Conservation (phyloP, 208 protist species). For the Spironucleus salmonicida region DNA sequence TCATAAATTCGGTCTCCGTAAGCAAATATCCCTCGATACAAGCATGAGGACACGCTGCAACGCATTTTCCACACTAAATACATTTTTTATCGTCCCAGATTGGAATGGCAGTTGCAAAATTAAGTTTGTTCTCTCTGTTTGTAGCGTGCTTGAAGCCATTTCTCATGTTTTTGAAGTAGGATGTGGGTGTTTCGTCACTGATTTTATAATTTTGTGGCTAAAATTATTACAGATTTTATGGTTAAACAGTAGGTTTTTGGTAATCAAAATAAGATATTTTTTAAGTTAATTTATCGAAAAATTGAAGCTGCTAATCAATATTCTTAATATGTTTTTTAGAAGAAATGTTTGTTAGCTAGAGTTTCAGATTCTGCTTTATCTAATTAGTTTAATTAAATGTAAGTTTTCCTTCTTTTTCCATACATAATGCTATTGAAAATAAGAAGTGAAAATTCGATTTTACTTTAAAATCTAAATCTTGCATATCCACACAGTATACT, state of each 20-base stretch:
- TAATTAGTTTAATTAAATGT: too few relatives aligned
- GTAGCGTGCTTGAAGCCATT: neutral
- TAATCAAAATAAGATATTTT: neutral
- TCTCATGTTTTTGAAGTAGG: neutral
- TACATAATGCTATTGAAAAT: too few relatives aligned
- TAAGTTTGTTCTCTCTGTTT: neutral
- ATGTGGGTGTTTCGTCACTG: neutral
- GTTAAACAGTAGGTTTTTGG: neutral
- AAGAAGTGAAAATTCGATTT: too few relatives aligned
- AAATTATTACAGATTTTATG: neutral
- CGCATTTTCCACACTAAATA: neutral
- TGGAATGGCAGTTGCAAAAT: neutral
- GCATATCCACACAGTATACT: too few relatives aligned
- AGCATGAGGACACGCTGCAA: neutral
- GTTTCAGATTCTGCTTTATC: too few relatives aligned
- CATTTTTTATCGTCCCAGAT: neutral
- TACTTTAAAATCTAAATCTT: too few relatives aligned
- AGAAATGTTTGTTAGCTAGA: too few relatives aligned
- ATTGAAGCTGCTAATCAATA: neutral
- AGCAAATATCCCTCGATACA: neutral
- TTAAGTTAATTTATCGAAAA: neutral
- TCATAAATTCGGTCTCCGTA: neutral
- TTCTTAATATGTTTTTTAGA: too few relatives aligned
- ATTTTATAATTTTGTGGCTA: neutral
- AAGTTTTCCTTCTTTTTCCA: too few relatives aligned